phyloP scores from a whole-genome alignment of 2,329 filamentous ascomycete genomes.

The Rasamsonia emersonii region DNA sequence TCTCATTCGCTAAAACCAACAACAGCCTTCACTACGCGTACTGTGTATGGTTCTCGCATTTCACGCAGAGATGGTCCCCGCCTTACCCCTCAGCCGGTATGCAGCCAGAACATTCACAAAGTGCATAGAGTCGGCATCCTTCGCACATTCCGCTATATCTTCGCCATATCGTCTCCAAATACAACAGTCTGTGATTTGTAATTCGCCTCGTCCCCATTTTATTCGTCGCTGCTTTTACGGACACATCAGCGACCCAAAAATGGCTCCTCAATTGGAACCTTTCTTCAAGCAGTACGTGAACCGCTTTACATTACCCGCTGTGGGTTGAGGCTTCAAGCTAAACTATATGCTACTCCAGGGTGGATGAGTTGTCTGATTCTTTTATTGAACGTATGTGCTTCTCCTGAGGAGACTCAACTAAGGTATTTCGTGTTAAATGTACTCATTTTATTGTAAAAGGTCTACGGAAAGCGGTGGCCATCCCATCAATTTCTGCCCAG shows the following conservation, averaged over 20 bases:
- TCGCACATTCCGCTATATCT: conserved; percentile 1
- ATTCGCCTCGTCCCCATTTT: conserved; percentile 9
- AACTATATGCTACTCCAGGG: conserved; percentile 30
- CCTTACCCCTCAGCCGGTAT: conserved; percentile 11
- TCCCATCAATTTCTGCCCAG: conserved; percentile 90
- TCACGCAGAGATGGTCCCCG: conserved; percentile 12
- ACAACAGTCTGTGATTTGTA: not conserved
- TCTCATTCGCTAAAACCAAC: conserved; percentile 4
- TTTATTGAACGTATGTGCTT: conserved; percentile 67
- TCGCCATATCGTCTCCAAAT: not conserved
- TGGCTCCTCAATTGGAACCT: conserved; percentile 82
- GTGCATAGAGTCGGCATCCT: not conserved
- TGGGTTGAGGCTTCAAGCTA: conserved; percentile 1
- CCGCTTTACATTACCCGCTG: not conserved
- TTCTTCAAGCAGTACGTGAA: conserved; percentile 69
- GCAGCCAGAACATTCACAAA: conserved; percentile 5
- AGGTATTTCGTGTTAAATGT: conserved; percentile 6
- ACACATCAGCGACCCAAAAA: conserved; percentile 48
- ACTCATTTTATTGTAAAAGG: conserved; percentile 22
- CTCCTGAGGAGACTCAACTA: conserved; percentile 1
- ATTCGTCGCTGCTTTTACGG: conserved; percentile 35
- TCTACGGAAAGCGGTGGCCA: conserved; percentile 84
- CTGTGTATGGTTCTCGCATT: too few relatives aligned
- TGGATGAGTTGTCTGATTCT: conserved; percentile 66
- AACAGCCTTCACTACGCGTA: too few relatives aligned